Conservation (phyloP, 176 grass and related monocot species). For the Zea luxurians region DNA sequence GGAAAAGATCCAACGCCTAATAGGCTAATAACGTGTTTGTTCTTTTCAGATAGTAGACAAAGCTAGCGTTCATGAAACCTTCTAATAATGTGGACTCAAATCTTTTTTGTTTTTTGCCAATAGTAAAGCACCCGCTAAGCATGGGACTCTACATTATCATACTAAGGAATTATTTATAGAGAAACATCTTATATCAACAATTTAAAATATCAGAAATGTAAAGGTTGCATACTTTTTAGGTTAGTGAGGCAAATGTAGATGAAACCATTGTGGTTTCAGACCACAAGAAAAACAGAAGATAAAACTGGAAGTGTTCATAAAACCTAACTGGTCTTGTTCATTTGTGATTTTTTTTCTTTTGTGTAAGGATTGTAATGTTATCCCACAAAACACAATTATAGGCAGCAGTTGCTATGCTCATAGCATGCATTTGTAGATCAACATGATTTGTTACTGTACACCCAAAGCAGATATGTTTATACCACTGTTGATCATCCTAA, state of each 20-base stretch:
- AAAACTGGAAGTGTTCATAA: neutral
- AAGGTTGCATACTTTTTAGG: neutral
- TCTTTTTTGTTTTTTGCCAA: slow-evolving; percentile 4
- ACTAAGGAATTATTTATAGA: slow-evolving; percentile 18
- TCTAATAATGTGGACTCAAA: neutral
- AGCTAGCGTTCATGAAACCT: slow-evolving; percentile 1
- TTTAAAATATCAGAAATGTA: slow-evolving; percentile 16
- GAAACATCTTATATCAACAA: neutral
- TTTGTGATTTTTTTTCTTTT: neutral
- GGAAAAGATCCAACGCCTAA: slow-evolving; percentile 9
- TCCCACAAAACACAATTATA: neutral
- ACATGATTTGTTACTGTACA: neutral
- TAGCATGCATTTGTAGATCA: too few relatives aligned
- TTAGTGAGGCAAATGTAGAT: neutral
- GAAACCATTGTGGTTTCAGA: slow-evolving; percentile 3
- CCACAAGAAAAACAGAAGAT: slow-evolving; percentile 25
- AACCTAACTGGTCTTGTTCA: neutral
- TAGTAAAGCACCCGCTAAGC: slow-evolving; percentile 1
- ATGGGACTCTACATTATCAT: neutral
- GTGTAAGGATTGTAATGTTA: neutral
- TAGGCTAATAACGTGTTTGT: neutral
- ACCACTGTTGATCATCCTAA: neutral
- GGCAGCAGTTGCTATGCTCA: neutral
- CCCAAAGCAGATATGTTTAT: neutral
- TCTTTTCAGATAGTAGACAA: slow-evolving; percentile 27